A percentile compares a stretch with the other conserved stretches of the same genome.
phyloP scores from a whole-genome alignment of 2,329 filamentous ascomycete species.

The Penicillium occitanis region DNA sequence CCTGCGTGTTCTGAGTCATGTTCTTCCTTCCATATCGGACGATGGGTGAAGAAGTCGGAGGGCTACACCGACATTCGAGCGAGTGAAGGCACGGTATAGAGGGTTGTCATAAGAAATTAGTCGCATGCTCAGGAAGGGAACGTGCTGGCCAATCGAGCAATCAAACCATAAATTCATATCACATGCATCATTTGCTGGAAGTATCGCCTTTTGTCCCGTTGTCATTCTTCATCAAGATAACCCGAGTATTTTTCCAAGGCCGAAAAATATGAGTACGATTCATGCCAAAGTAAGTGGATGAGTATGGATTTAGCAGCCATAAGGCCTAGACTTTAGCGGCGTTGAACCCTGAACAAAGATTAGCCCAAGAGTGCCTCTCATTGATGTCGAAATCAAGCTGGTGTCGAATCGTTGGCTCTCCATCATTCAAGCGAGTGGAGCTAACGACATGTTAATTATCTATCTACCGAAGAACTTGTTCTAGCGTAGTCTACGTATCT shows the following conservation, averaged over 20 bases:
- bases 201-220: neutral
- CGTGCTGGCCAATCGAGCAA: neutral
- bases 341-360: neutral
- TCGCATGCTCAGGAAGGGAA: neutral
- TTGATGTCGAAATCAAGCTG: neutral
- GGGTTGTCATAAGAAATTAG: neutral
- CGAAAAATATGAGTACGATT: neutral
- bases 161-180: neutral
- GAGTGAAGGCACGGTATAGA: neutral
- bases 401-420: slow-evolving; percentile 1
- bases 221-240: neutral
- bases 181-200: neutral
- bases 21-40: neutral
- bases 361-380: neutral
- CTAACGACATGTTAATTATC: neutral
- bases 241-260: neutral
- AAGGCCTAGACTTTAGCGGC: neutral
- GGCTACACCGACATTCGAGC: neutral
- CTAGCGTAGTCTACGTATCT: neutral
- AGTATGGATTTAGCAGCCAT: neutral
- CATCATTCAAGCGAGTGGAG: neutral
- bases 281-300: neutral
- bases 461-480: slow-evolving; percentile 1
- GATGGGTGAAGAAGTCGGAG: neutral
- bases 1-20: neutral